Percentiles rank a stretch among this genome's conserved stretches.
Conservation (phyloP, 2,329 filamentous ascomycete species). For the Arthrobotrys sphaeroides region DNA sequence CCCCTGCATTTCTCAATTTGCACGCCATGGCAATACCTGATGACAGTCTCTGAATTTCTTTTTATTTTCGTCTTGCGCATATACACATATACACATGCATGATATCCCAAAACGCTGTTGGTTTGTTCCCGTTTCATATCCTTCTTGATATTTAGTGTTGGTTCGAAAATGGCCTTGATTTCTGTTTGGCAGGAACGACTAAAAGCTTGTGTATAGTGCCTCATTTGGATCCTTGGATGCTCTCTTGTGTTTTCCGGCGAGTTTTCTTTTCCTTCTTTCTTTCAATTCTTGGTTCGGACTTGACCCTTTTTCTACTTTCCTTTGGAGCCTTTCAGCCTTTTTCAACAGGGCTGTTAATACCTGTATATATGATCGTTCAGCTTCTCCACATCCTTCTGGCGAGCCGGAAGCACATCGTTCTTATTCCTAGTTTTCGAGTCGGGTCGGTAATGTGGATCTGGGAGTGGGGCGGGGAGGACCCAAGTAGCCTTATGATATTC, state of each 20-base stretch:
- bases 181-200: slow-evolving; percentile 34
- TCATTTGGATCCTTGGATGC: not conserved
- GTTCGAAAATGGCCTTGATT: slow-evolving; percentile 13
- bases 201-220: slow-evolving; percentile 49
- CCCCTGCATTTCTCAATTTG: slow-evolving; percentile 6
- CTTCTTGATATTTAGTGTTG: not conserved
- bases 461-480: not conserved
- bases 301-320: not conserved
- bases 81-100: slow-evolving; percentile 28
- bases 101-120: slow-evolving; percentile 36
- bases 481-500: slow-evolving; percentile 13
- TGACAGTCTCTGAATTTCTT: slow-evolving; percentile 27
- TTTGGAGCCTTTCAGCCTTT: slow-evolving; percentile 12
- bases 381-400: slow-evolving; percentile 13
- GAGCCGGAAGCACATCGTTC: slow-evolving; percentile 12
- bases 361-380: slow-evolving; percentile 43
- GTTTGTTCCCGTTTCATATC: slow-evolving; percentile 23
- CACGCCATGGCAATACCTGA: slow-evolving; percentile 24
- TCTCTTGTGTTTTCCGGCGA: not conserved
- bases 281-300: not conserved
- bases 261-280: slow-evolving; percentile 3
- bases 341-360: slow-evolving; percentile 36
- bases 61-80: slow-evolving; percentile 5
- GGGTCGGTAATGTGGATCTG: slow-evolving; percentile 26
- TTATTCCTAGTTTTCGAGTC: not conserved